phyloP scores from a whole-genome alignment of 139 green algal genomes.

The Zygnema cylindricum region DNA sequence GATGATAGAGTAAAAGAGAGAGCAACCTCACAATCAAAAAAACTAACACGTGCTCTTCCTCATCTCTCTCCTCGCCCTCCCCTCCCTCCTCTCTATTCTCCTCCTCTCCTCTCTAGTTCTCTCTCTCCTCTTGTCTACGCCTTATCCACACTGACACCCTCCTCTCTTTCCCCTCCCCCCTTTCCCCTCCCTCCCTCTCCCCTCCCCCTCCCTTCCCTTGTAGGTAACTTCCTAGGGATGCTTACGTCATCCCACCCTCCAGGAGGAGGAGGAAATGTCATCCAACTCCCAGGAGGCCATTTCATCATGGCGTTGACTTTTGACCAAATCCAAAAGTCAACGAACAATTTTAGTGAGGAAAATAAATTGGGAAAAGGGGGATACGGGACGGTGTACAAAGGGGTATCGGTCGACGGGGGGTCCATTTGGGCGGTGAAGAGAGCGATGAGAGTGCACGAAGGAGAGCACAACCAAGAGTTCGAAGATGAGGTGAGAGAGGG shows the following conservation, averaged over 20 bases:
- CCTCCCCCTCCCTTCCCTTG: neutral
- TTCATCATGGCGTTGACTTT: neutral
- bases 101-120: too few species aligned
- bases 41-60: too few species aligned
- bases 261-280: neutral
- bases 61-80: too few species aligned
- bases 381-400: constrained; percentile 22
- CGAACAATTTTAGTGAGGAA: constrained; percentile 23
- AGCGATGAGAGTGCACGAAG: neutral
- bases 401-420: neutral
- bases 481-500: neutral
- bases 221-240: neutral
- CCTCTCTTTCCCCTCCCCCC: too few species aligned
- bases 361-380: constrained; percentile 36
- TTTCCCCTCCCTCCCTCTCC: neutral
- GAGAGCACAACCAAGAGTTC: neutral
- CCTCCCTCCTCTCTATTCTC: too few species aligned
- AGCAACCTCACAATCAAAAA: too few species aligned
- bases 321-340: neutral
- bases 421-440: neutral
- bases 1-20: too few species aligned
- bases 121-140: too few species aligned
- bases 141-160: too few species aligned
- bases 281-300: neutral
- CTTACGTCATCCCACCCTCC: too few species aligned